Evolutionary conservation across 176 grass and related monocot genomes (phyloP), one percentile per base, ranked within the genome.

Genomic region (Oropetium thomaeum): DNA sequence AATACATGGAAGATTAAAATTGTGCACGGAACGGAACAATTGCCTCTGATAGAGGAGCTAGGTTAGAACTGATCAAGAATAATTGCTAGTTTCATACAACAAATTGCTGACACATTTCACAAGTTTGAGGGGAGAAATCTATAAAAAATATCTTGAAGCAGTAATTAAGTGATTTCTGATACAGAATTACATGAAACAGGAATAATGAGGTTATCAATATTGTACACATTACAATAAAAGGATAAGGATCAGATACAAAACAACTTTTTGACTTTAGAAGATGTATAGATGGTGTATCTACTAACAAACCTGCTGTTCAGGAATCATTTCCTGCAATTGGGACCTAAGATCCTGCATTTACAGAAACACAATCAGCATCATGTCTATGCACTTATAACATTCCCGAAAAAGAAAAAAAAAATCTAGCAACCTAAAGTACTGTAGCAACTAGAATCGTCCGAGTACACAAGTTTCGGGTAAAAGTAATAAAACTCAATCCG

Each of bases 291-390:
- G 30, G 23, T 45, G 0, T 12, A 32, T 37, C 4, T 60, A 85
- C 65, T n/a, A 39, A 41, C 43, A 76, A 64, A 98, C 95, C 96
- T 98, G 96, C 55, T 98, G 96, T 66, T 98, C 96, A 5, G 94
- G 96, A 88, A 99, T 95, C 75, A 99, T 42, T 76, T 99, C 96
- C 84, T 99, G 86, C 84, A 99, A 71, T 66, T 99, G 96, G 58
- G 96, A 85, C 86, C 38, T 84, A 15, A 95, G 89, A 90, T 99
- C 91, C 96, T 99, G 89, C 79, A 97, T 80, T 74, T 68, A 22
- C 55, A 80, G 5, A 82, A 54, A 84, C 65, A 68, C 34, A 31
- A 48, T 72, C 80, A 69, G 49, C 22, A 58, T 53, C 58, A 58
- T 7, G 26, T 60, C 30, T 17, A 43, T 39, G n/a, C 20, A 40